Percentiles rank a stretch among this genome's conserved stretches.
These are phyloP conservation scores for Sutorius eximius DNA, from an alignment of 1,284 basidiomycete species.

Conservation along the genomic window DNA sequence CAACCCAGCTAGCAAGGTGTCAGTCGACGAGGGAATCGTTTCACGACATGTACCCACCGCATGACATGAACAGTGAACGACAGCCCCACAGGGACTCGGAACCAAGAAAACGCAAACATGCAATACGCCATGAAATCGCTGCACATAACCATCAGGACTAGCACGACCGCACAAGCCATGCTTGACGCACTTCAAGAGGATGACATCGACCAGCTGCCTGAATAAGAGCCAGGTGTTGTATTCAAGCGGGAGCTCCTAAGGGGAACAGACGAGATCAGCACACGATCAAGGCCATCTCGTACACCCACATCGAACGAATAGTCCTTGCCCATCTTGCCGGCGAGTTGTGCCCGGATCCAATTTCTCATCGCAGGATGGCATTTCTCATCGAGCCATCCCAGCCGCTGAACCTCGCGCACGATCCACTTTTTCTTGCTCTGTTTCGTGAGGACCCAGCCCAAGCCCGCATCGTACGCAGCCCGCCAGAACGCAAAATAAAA, in stretches of 20 bases:
- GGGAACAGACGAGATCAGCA: conserved; percentile 4
- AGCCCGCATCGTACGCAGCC: conserved; percentile 86
- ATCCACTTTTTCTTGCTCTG: conserved; percentile 96
- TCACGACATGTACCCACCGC: conserved; percentile 47
- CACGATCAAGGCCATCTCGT: neutral
- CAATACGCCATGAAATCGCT: conserved; percentile 96
- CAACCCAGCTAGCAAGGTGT: conserved; percentile 67
- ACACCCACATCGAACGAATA: conserved; percentile 85
- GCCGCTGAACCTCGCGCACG: conserved; percentile 73
- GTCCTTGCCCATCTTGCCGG: conserved; percentile 91
- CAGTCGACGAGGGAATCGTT: neutral
- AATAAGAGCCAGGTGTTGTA: conserved; percentile 93
- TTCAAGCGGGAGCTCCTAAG: conserved; percentile 73
- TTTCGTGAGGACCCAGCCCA: conserved; percentile 91
- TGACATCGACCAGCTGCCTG: conserved; percentile 90
- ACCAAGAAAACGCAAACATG: conserved; percentile 92
- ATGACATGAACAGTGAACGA: conserved; percentile 74
- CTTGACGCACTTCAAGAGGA: conserved; percentile 82
- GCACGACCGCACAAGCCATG: neutral
- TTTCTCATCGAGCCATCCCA: conserved; percentile 86
- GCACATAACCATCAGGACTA: conserved; percentile 1
- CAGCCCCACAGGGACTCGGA: conserved; percentile 79
- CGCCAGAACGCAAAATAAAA: conserved; percentile 94
- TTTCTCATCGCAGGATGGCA: conserved; percentile 62
- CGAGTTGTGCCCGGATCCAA: conserved; percentile 88